phyloP scores from a whole-genome alignment of 2,329 filamentous ascomycete genomes.

The Colletotrichum sp. region DNA sequence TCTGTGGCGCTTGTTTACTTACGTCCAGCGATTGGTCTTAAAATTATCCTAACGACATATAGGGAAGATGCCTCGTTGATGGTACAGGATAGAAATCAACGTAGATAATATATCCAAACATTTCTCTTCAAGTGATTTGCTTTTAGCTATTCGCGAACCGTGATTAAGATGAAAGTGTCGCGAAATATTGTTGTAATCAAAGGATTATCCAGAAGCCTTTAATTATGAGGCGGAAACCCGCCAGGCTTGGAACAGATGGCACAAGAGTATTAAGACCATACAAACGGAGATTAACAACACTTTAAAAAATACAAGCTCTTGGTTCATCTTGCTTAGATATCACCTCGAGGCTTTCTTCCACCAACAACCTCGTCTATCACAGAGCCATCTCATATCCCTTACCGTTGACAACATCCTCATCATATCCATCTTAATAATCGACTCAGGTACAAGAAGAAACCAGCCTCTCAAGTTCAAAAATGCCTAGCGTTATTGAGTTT shows the following conservation, averaged over 20 bases:
- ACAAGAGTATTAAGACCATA: rapidly evolving
- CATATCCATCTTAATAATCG: not conserved
- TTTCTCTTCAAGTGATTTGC: not conserved
- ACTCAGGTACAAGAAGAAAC: not conserved
- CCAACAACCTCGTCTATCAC: not conserved
- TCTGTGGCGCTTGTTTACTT: not conserved
- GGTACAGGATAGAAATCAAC: not conserved
- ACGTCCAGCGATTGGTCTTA: not conserved
- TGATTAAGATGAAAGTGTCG: rapidly evolving
- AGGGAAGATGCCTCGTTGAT: not conserved
- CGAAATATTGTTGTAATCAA: not conserved
- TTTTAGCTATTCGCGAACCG: not conserved
- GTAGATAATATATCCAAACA: rapidly evolving
- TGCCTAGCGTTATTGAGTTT: not conserved
- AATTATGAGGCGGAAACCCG: not conserved
- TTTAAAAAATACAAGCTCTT: no score
- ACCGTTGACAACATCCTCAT: not conserved
- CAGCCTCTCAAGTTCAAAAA: not conserved
- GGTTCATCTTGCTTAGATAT: not conserved
- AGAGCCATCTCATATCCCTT: not conserved
- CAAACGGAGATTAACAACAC: rapidly evolving
- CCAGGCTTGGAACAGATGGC: not conserved
- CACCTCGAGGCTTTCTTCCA: not conserved
- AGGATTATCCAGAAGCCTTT: not conserved
- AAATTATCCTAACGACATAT: not conserved